Percentiles rank a stretch among this genome's conserved stretches.
Evolutionary conservation across 805 yeast genomes (phyloP).

Genomic region (Ogataea trehalophila): DNA sequence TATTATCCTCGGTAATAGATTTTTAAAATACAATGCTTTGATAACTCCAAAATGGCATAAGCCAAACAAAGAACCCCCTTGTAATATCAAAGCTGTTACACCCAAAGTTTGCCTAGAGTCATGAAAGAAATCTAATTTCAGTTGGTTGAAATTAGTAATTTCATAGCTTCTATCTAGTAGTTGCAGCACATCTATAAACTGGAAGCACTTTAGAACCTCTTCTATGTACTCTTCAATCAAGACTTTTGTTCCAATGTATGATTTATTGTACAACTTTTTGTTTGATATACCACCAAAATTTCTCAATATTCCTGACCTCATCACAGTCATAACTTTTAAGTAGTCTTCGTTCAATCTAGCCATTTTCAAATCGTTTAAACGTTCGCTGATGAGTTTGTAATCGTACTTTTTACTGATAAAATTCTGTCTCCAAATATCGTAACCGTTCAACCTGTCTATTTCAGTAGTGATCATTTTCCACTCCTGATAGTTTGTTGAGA

Average conservation of each 20-base stretch:
- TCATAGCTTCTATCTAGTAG: conserved; percentile 23
- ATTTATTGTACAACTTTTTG: conserved; percentile 69
- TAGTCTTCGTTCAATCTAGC: conserved; percentile 61
- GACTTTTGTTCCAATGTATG: conserved; percentile 84
- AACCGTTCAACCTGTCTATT: conserved; percentile 48
- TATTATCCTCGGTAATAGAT: conserved; percentile 75
- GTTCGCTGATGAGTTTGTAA: conserved; percentile 71
- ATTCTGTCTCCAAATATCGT: conserved; percentile 72
- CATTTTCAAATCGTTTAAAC: conserved; percentile 55
- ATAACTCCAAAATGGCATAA: conserved; percentile 92
- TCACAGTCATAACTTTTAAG: conserved; percentile 52
- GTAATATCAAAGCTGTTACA: conserved; percentile 81
- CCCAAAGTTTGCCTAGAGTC: conserved; percentile 87
- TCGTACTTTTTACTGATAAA: conserved; percentile 80
- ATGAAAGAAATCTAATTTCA: conserved; percentile 70
- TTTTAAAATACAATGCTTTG: conserved; percentile 69
- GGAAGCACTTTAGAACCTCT: conserved; percentile 68
- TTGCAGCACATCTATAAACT: conserved; percentile 46
- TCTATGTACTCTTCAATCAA: conserved; percentile 82
- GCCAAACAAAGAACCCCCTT: conserved; percentile 95
- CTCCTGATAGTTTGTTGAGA: conserved; percentile 57
- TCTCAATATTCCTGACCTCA: conserved; percentile 79
- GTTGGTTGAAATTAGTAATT: conserved; percentile 46
- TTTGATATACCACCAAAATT: conserved; percentile 91
- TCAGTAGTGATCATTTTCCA: conserved; percentile 57